Evolutionary conservation across 2,329 filamentous ascomycete species (phyloP).

Genomic region (Cladosporium halotolerans): DNA sequence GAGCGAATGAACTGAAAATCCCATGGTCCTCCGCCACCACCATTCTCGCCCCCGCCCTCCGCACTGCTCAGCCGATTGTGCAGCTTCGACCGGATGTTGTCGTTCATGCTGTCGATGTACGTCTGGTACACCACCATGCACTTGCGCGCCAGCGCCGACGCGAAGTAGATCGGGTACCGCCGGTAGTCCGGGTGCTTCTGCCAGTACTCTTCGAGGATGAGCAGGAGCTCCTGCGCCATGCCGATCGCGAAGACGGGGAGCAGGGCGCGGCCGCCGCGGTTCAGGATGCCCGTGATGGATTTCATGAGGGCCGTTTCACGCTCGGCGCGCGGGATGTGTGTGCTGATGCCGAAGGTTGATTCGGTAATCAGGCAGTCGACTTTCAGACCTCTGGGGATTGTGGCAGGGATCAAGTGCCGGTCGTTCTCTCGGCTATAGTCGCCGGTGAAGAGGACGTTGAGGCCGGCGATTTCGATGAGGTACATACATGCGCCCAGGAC

Average conservation of each 20-base stretch:
- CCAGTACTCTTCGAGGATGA: slow-evolving; percentile 98
- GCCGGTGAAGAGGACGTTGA: slow-evolving; percentile 95
- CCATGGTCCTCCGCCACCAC: slow-evolving; percentile 77
- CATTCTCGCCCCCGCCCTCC: slow-evolving; percentile 47
- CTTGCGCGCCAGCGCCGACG: slow-evolving; percentile 86
- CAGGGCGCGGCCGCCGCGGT: slow-evolving; percentile 83
- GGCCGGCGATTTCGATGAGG: slow-evolving; percentile 88
- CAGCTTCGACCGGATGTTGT: slow-evolving; percentile 96
- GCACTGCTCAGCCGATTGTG: slow-evolving; percentile 70
- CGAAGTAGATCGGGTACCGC: slow-evolving; percentile 93
- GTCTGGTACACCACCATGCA: slow-evolving; percentile 99
- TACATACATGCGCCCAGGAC: slow-evolving; percentile 99
- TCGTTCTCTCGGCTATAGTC: slow-evolving; percentile 97
- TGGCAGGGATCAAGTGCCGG: slow-evolving; percentile 87
- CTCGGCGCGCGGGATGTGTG: slow-evolving; percentile 83
- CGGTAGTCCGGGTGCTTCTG: slow-evolving; percentile 80
- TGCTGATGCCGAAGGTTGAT: slow-evolving; percentile 93
- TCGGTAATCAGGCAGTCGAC: slow-evolving; percentile 96
- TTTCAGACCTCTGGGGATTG: slow-evolving; percentile 81
- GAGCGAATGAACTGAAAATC: slow-evolving; percentile 93
- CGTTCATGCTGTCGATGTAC: slow-evolving; percentile 97
- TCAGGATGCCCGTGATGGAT: slow-evolving; percentile 82
- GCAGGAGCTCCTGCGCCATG: slow-evolving; percentile 82
- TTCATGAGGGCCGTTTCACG: slow-evolving; percentile 93
- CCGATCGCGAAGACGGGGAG: slow-evolving; percentile 95